A percentile compares a stretch with the other conserved stretches of the same genome.
Evolutionary conservation across 805 yeast species (phyloP).

Genomic region (Candida succiphila): DNA sequence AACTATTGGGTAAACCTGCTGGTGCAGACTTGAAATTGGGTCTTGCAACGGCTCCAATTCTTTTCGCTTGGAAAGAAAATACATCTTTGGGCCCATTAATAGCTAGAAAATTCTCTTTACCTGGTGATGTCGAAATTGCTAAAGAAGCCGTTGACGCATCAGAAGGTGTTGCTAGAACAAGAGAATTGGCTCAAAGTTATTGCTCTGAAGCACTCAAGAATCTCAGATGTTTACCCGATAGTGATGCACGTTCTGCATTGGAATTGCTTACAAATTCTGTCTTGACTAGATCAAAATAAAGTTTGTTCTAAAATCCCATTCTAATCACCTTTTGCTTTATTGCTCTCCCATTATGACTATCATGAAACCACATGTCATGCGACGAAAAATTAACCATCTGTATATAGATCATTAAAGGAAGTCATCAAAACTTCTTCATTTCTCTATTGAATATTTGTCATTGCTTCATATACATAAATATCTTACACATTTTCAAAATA

Average conservation of each 20-base stretch:
- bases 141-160: slow-evolving; percentile 60
- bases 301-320: too few species aligned
- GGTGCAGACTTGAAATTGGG: slow-evolving; percentile 93
- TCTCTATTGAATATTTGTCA: too few species aligned
- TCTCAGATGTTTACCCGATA: slow-evolving; percentile 69
- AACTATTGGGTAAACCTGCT: slow-evolving; percentile 86
- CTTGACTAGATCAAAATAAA: slow-evolving; percentile 48
- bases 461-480: too few species aligned
- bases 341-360: too few species aligned
- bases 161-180: slow-evolving; percentile 70
- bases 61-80: slow-evolving; percentile 86
- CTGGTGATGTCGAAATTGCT: slow-evolving; percentile 83
- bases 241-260: slow-evolving; percentile 82
- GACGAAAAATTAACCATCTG: too few species aligned
- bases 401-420: too few species aligned
- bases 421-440: too few species aligned
- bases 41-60: slow-evolving; percentile 92
- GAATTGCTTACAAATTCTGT: slow-evolving; percentile 77
- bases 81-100: slow-evolving; percentile 82
- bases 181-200: slow-evolving; percentile 66
- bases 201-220: slow-evolving; percentile 67
- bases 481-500: too few species aligned
- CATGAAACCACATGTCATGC: too few species aligned
- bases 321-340: too few species aligned
- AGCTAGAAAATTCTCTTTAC: slow-evolving; percentile 66